A percentile compares a stretch with the other conserved stretches of the same genome.
Conservation (phyloP, 768 basidiomycete genomes). For the Boletus sp. region DNA sequence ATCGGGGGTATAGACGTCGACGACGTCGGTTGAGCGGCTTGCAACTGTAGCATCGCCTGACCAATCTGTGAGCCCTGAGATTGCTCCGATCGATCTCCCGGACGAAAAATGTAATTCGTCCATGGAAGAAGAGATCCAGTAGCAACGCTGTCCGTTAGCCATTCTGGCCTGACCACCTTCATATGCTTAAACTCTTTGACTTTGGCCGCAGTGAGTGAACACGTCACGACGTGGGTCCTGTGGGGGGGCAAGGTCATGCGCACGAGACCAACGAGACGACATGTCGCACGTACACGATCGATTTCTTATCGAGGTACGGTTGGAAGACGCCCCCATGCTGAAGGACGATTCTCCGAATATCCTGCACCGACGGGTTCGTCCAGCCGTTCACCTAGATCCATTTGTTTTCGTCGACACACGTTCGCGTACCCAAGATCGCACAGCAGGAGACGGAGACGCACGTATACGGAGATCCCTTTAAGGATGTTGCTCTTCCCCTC, state of each 20-base stretch:
- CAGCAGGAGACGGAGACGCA: conserved; percentile 39
- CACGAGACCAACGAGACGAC: neutral
- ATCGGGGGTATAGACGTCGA: neutral
- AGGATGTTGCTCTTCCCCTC: conserved; percentile 55
- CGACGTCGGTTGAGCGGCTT: conserved; percentile 6
- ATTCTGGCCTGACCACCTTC: conserved; percentile 87
- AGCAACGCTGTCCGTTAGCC: conserved; percentile 82
- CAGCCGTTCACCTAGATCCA: conserved; percentile 78
- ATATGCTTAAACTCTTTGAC: conserved; percentile 83
- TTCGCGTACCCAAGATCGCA: neutral
- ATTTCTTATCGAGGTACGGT: conserved; percentile 79
- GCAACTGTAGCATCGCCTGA: conserved; percentile 18
- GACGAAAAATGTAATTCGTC: conserved; percentile 66
- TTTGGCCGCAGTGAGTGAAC: conserved; percentile 87
- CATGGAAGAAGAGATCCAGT: conserved; percentile 72
- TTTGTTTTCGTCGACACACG: neutral
- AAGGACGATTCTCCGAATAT: conserved; percentile 75
- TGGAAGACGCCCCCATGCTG: conserved; percentile 82
- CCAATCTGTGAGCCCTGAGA: conserved; percentile 43
- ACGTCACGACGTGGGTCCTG: conserved; percentile 91
- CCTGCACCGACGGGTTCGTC: conserved; percentile 85
- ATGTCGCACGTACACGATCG: conserved; percentile 53
- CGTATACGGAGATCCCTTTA: conserved; percentile 75
- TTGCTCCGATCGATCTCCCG: conserved; percentile 45
- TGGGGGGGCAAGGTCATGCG: neutral